phyloP scores from a whole-genome alignment of 805 yeast genomes.

The Schwanniomyces occidentalis region DNA sequence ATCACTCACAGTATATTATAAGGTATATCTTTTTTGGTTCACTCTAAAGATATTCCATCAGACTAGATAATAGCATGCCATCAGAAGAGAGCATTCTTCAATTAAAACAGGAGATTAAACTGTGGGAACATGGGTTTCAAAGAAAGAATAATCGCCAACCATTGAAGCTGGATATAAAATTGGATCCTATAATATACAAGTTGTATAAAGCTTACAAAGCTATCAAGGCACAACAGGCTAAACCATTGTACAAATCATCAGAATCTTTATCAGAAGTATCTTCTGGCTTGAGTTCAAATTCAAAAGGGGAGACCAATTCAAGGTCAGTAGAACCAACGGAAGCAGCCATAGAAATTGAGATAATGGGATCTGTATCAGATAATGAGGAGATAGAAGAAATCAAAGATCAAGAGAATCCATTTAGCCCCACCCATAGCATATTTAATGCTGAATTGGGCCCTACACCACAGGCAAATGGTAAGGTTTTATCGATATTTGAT shows the following conservation, averaged over 20 bases:
- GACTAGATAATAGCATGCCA: conserved; percentile 10
- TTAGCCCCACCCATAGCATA: conserved; percentile 1
- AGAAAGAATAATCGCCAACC: conserved; percentile 30
- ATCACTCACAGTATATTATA: too few species aligned
- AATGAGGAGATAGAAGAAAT: conserved; percentile 1
- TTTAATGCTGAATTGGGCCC: conserved; percentile 73
- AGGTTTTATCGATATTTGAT: conserved; percentile 73
- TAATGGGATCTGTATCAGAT: conserved; percentile 3
- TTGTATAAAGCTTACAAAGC: conserved; percentile 33
- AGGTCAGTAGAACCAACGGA: not conserved
- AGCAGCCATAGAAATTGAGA: conserved; percentile 5
- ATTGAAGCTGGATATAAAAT: conserved; percentile 33
- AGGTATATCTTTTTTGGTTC: too few species aligned
- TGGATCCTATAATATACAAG: conserved; percentile 24
- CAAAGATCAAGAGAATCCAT: not conserved
- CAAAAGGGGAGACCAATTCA: not conserved
- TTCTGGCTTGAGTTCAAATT: too few species aligned
- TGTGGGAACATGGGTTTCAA: conserved; percentile 40
- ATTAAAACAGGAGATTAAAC: conserved; percentile 33
- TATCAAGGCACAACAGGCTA: too few species aligned
- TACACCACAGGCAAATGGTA: conserved; percentile 82
- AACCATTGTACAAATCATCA: too few species aligned
- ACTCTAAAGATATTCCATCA: too few species aligned
- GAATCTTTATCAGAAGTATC: too few species aligned
- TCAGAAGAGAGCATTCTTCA: conserved; percentile 10